These are phyloP conservation scores for Suhomyces emberorum DNA, from an alignment of 805 yeast species.

Conservation along the genomic window DNA sequence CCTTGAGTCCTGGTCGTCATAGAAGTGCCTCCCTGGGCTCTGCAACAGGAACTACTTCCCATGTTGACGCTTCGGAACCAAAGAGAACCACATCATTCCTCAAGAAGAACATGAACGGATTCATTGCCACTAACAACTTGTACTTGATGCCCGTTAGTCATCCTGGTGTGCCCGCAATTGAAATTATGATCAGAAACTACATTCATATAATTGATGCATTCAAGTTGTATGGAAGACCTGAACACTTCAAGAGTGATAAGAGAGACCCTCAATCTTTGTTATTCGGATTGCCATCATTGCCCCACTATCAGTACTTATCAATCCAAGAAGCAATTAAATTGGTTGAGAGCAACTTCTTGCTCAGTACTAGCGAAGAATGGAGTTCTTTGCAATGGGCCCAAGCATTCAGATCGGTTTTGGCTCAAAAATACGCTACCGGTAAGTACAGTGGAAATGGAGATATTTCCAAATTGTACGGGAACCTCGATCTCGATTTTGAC, in stretches of 20 bases:
- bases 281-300: slow-evolving; percentile 73
- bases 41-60: neutral
- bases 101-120: slow-evolving; percentile 27
- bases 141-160: slow-evolving; percentile 74
- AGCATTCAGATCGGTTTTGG: slow-evolving; percentile 18
- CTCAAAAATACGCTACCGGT: slow-evolving; percentile 13
- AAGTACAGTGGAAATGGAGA: slow-evolving; percentile 36
- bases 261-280: slow-evolving; percentile 60
- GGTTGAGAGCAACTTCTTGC: slow-evolving; percentile 16
- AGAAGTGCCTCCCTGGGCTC: slow-evolving; percentile 6
- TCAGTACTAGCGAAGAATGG: slow-evolving; percentile 25
- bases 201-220: slow-evolving; percentile 71
- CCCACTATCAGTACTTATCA: slow-evolving; percentile 57
- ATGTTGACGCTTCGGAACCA: slow-evolving; percentile 3
- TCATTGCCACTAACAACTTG: slow-evolving; percentile 38
- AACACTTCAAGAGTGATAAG: slow-evolving; percentile 71
- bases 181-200: slow-evolving; percentile 67
- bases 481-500: slow-evolving; percentile 15
- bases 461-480: slow-evolving; percentile 29
- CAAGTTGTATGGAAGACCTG: slow-evolving; percentile 72
- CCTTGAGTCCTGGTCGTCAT: slow-evolving; percentile 2
- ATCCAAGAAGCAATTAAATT: slow-evolving; percentile 20
- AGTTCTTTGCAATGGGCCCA: slow-evolving; percentile 25
- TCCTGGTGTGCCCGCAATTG: slow-evolving; percentile 67
- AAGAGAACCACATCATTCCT: slow-evolving; percentile 19